phyloP scores from a whole-genome alignment of 164 flowering plant genomes.

The Piper betle region DNA sequence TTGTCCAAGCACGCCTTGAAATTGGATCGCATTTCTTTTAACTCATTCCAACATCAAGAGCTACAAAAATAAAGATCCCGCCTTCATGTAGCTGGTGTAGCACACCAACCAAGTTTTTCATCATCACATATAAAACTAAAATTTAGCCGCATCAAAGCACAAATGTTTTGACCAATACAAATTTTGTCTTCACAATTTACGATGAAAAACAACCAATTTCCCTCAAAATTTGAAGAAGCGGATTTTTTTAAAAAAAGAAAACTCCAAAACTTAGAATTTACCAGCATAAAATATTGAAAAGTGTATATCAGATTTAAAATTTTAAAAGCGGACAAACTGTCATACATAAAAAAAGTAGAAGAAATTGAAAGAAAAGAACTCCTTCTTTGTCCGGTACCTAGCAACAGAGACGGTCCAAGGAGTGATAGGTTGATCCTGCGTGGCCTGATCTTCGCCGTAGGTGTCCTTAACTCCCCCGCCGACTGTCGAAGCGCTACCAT shows the following conservation, averaged over 20 bases:
- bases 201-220: slow-evolving; percentile 3
- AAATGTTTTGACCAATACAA: too few species aligned
- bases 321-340: background rate
- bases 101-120: too few species aligned
- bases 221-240: too few species aligned
- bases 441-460: slow-evolving; percentile 64
- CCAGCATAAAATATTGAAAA: too few species aligned
- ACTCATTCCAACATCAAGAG: too few species aligned
- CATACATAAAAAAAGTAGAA: background rate
- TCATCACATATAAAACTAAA: slow-evolving; percentile 1
- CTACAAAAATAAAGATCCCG: too few species aligned
- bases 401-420: slow-evolving; percentile 68
- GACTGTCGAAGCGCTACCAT: slow-evolving; percentile 25
- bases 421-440: slow-evolving; percentile 57
- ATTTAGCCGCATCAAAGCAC: too few species aligned
- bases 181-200: too few species aligned
- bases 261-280: too few species aligned
- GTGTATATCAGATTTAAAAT: slow-evolving; percentile 4
- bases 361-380: background rate
- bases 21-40: background rate
- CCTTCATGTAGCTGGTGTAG: too few species aligned
- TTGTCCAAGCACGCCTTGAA: background rate
- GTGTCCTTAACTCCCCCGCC: slow-evolving; percentile 58
- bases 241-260: too few species aligned
- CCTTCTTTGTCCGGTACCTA: slow-evolving; percentile 31